Base-by-base conservation (phyloP, 2,329 filamentous ascomycete species). In the Thielaviopsis populi region DNA sequence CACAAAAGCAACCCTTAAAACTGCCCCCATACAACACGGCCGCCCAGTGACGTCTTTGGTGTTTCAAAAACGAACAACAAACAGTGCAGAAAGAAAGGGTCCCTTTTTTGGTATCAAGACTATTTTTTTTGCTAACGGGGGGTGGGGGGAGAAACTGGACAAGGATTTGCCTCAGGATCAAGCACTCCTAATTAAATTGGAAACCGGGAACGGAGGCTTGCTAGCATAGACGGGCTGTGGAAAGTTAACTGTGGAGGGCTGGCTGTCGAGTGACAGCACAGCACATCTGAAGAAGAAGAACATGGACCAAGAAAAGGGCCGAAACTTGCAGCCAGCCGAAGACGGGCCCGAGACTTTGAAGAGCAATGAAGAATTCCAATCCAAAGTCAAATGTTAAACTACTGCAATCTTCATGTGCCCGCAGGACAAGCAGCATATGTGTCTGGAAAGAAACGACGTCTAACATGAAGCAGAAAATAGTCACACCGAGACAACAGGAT, bases 121-220 rank as follows among this genome's bases (percentile, higher is more conserved):
- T 56, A 56, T 56, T 56, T 56, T 56, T 13, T 33, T 33, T 13
- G 27, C 7, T n/a, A 11, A n/a, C n/a, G n/a, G n/a, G n/a, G n/a
- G n/a, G n/a, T n/a, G 7, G 24, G 24, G n/a, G 15, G 15, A 17
- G 17, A n/a, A 13, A 56, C 24, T 56, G 33, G 15, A n/a, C 50
- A n/a, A 56, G 50, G 50, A 56, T 56, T 27, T 56, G 50, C 50
- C 27, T 56, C 50, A 56, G 50, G 30, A 56, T 37, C 50, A 56
- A 27, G 30, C 50, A 56, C 50, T 56, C 50, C 15, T 56, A 56
- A 56, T 56, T 56, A 56, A 56, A 56, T 56, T 15, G 27, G 50
- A 56, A 56, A 56, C 50, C 50, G 15, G 50, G 30, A 30, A 56
- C 27, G 50, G 50, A 22, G 50, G 17, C 50, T 56, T n/a, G 13